Conservation (phyloP, 352 stramenopile genomes). For the Globisporangium ultimum region DNA sequence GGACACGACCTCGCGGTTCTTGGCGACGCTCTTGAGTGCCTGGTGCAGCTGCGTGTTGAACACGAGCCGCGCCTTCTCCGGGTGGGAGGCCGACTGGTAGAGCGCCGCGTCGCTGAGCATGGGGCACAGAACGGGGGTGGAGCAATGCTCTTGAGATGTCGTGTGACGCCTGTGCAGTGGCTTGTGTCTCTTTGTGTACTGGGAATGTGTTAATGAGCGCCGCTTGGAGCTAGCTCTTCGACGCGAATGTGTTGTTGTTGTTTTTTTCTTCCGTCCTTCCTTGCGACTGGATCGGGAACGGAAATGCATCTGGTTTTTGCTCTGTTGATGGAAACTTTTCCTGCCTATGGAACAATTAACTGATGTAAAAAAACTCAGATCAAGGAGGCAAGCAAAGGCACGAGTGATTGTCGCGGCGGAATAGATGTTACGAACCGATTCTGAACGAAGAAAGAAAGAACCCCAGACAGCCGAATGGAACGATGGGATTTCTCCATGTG, state of each 20-base stretch:
- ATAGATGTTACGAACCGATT: too few species aligned
- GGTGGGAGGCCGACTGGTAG: slow-evolving; percentile 43
- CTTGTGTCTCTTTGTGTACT: neutral
- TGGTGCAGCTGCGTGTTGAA: slow-evolving; percentile 78
- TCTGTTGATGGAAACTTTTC: too few species aligned
- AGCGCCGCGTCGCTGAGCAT: slow-evolving; percentile 41
- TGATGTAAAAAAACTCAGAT: too few species aligned
- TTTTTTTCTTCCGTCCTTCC: too few species aligned
- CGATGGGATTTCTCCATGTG: too few species aligned
- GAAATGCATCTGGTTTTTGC: too few species aligned
- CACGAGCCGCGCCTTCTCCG: slow-evolving; percentile 52
- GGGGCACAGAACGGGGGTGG: neutral
- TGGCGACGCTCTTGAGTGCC: slow-evolving; percentile 63
- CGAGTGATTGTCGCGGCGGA: too few species aligned
- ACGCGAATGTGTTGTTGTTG: neutral
- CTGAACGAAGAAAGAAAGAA: too few species aligned
- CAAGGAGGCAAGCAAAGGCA: too few species aligned
- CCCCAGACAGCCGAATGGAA: too few species aligned
- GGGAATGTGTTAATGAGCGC: neutral
- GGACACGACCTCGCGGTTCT: slow-evolving; percentile 47
- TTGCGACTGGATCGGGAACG: too few species aligned
- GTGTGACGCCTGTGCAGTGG: neutral
- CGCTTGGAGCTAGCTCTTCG: neutral
- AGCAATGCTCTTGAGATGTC: neutral
- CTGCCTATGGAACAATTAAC: too few species aligned